Conservation (phyloP, 495 filamentous ascomycete genomes). For the Bacidia gigantensis region DNA sequence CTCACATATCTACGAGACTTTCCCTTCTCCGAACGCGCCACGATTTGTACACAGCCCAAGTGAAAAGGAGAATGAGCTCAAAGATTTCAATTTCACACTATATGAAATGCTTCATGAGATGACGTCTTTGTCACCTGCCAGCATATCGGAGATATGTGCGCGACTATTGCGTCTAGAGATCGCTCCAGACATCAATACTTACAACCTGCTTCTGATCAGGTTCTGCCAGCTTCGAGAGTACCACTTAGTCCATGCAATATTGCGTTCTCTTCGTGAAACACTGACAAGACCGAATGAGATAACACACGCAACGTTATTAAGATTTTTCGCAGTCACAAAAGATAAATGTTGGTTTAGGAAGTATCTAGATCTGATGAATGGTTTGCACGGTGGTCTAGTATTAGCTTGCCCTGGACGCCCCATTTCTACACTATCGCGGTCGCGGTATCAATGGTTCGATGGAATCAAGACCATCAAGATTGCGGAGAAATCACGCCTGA, state of each 20-base stretch:
- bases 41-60: conserved; percentile 4
- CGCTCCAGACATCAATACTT: conserved; percentile 48
- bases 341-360: conserved; percentile 28
- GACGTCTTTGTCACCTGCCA: conserved; percentile 3
- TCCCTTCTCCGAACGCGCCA: conserved; percentile 10
- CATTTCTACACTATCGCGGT: background rate
- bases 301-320: conserved; percentile 39
- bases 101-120: background rate
- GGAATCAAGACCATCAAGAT: background rate
- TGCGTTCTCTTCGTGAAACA: conserved; percentile 34
- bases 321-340: conserved; percentile 35
- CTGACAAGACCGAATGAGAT: conserved; percentile 38
- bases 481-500: conserved; percentile 12
- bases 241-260: conserved; percentile 38
- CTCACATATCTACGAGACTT: background rate
- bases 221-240: conserved; percentile 39
- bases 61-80: background rate
- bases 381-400: conserved; percentile 14
- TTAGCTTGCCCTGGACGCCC: background rate
- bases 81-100: conserved; percentile 5
- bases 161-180: conserved; percentile 44
- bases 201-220: conserved; percentile 48
- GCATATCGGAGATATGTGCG: conserved; percentile 49
- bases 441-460: conserved; percentile 6
- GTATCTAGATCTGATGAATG: conserved; percentile 29